Conservation (phyloP, 805 yeast species). For the Wickerhamomyces xylosicus region DNA sequence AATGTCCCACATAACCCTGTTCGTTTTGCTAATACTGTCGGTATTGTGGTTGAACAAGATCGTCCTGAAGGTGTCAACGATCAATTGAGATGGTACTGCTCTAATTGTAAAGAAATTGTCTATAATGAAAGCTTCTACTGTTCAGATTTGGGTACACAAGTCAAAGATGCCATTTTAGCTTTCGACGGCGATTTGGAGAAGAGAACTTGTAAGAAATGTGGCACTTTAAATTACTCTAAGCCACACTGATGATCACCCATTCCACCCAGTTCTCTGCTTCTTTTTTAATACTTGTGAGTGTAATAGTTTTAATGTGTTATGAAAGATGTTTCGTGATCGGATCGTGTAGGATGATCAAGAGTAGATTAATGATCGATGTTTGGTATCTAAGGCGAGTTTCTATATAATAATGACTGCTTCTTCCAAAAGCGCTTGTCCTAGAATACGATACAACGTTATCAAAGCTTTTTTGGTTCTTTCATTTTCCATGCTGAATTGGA, state of each 20-base stretch:
- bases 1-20: conserved; percentile 88
- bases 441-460: not conserved
- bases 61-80: conserved; percentile 67
- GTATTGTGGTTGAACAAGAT: conserved; percentile 88
- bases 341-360: too few relatives aligned
- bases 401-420: too few relatives aligned
- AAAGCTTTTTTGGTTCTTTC: not conserved
- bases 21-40: conserved; percentile 76
- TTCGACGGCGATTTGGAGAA: conserved; percentile 55
- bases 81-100: conserved; percentile 81
- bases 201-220: conserved; percentile 70
- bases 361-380: too few relatives aligned
- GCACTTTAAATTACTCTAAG: conserved; percentile 58
- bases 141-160: conserved; percentile 80
- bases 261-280: not conserved
- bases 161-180: conserved; percentile 65
- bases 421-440: too few relatives aligned
- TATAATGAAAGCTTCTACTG: conserved; percentile 67
- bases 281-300: not conserved
- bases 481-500: not conserved
- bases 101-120: conserved; percentile 51
- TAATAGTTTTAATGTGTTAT: conserved; percentile 2
- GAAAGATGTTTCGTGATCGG: too few relatives aligned
- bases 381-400: too few relatives aligned
- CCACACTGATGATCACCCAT: conserved; percentile 27